Conservation (phyloP, 1,139 yeast species). For the Debaryomyces sp. region DNA sequence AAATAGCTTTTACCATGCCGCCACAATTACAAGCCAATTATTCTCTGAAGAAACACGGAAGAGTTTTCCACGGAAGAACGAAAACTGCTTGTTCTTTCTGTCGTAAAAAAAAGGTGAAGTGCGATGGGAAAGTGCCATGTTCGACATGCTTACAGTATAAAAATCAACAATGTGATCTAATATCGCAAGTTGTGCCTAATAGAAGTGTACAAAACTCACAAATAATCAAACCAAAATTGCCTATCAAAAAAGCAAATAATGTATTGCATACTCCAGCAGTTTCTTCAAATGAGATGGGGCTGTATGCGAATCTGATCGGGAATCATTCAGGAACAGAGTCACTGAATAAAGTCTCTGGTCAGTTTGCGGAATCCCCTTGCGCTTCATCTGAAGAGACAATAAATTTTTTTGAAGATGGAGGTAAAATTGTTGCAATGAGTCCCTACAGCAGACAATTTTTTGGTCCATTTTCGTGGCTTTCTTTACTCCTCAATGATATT, state of each 20-base stretch:
- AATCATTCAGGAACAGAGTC: background rate
- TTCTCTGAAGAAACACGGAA: background rate
- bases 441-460: conserved; percentile 3
- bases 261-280: background rate
- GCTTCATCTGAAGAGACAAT: background rate
- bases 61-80: background rate
- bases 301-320: background rate
- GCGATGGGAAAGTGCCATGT: conserved; percentile 11
- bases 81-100: conserved; percentile 8
- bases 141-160: conserved; percentile 4
- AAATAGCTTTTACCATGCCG: no score
- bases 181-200: background rate
- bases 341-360: background rate
- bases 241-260: background rate
- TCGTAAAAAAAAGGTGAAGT: conserved; percentile 11
- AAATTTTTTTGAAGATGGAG: conserved; percentile 1
- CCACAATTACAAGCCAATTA: background rate
- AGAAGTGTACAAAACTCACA: background rate
- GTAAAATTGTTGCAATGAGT: background rate
- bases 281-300: background rate
- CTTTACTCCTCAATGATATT: background rate
- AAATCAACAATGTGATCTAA: background rate
- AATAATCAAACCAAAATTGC: background rate
- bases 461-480: conserved; percentile 6
- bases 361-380: background rate